Evolutionary conservation across 805 yeast species (phyloP).

Genomic region (Candida namnaoensis): DNA sequence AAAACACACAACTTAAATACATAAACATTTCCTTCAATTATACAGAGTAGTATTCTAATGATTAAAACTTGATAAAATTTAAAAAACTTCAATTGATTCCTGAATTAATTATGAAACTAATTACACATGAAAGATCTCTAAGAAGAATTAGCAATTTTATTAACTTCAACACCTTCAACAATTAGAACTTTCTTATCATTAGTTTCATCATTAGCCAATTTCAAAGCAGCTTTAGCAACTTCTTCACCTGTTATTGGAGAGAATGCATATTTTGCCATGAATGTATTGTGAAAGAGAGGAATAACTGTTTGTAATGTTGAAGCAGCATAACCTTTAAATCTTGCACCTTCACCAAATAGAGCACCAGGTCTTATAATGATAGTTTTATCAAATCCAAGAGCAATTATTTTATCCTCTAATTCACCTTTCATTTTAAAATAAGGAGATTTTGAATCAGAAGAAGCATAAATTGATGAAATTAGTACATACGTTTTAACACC

Average conservation of each 20-base stretch:
- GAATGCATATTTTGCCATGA: slow-evolving; percentile 20
- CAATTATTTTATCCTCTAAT: slow-evolving; percentile 55
- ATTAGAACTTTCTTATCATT: slow-evolving; percentile 18
- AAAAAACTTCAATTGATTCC: too few relatives aligned
- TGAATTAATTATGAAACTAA: too few relatives aligned
- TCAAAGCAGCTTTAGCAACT: slow-evolving; percentile 49
- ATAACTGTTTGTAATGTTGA: background rate
- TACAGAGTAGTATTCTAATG: too few relatives aligned
- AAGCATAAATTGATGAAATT: slow-evolving; percentile 58
- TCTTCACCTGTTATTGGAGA: slow-evolving; percentile 57
- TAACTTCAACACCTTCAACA: slow-evolving; percentile 19
- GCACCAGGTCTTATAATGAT: slow-evolving; percentile 73
- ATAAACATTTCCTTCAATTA: too few relatives aligned
- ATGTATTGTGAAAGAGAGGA: background rate
- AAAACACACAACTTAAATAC: too few relatives aligned
- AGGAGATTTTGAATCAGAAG: slow-evolving; percentile 38
- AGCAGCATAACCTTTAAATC: slow-evolving; percentile 28
- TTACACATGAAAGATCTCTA: too few relatives aligned
- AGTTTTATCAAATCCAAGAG: slow-evolving; percentile 53
- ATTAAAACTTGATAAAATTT: too few relatives aligned
- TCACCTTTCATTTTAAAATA: slow-evolving; percentile 64
- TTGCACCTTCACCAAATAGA: slow-evolving; percentile 54
- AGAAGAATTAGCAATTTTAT: background rate
- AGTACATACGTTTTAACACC: slow-evolving; percentile 59
- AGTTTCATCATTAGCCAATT: slow-evolving; percentile 20